Evolutionary conservation across 768 basidiomycete species (phyloP), one percentile per base, ranked within the genome.

Genomic region (Calocybe gangraenosa): DNA sequence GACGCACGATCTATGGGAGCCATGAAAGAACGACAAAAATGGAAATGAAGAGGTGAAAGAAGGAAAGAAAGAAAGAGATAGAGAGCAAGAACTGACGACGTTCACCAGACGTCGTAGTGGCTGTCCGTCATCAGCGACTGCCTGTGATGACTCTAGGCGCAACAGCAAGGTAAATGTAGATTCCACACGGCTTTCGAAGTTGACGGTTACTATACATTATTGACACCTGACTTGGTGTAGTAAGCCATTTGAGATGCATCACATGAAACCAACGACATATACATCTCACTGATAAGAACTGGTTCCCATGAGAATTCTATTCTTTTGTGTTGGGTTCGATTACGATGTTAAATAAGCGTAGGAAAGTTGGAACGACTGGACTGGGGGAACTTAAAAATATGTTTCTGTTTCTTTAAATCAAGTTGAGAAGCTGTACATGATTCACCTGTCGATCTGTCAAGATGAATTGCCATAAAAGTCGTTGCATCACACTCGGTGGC

Each of bases 1-100:
- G 56, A 51, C 56, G 47, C 23, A 33, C 20, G 23, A 49, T 15
- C 44, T 40, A 51, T 43, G 35, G 52, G 56, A 46, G 50, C 46
- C 58, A 57, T 59, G 39, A 34, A 22, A 23, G 45, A 49, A 43
- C 10, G 32, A 44, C 30, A 25, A 35, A 43, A 40, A 47, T 35
- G 43, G 40, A 45, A 28, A 30, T n/a, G 15, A 37, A 48, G 38
- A 42, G 14, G 31, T 15, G 18, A 40, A 45, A 49, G 41, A 35
- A 43, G 39, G 40, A 34, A 17, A 4, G 30, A 46, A 42, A 46
- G 37, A 28, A 46, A 39, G 46, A 25, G 17, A 30, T 51, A 48
- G 37, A 34, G 15, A 21, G 7, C 28, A 50, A 43, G 34, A 34
- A 51, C 44, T 28, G 35, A 37, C 44, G 20, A 47, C 44, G 36